phyloP scores from a whole-genome alignment of 169 alveolate species.

The Plasmodium fragile region DNA sequence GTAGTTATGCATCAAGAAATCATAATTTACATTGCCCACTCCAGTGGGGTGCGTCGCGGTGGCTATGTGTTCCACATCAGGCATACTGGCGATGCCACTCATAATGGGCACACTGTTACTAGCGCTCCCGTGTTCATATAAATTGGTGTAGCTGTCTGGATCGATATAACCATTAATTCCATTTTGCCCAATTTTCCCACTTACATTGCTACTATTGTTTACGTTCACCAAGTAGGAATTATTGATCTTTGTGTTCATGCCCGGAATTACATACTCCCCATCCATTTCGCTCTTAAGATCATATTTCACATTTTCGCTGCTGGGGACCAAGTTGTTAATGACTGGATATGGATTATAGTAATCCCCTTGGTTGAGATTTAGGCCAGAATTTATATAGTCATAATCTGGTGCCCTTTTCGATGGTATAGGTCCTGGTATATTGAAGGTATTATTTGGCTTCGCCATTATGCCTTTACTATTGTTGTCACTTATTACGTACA shows the following conservation, averaged over 20 bases:
- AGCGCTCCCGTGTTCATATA: constrained; percentile 12
- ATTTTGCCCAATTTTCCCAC: not conserved
- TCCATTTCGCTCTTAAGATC: constrained; percentile 12
- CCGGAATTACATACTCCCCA: not conserved
- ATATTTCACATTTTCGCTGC: constrained; percentile 8
- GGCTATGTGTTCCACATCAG: not conserved
- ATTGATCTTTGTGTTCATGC: constrained; percentile 22
- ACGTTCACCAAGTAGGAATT: constrained; percentile 9
- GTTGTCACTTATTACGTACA: constrained; percentile 21
- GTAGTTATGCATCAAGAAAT: constrained; percentile 24
- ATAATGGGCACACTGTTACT: not conserved
- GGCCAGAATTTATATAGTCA: constrained; percentile 32
- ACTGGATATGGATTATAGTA: constrained; percentile 14
- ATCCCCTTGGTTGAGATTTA: constrained; percentile 16
- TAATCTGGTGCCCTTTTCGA: constrained; percentile 9
- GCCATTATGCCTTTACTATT: constrained; percentile 4
- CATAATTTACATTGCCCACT: not conserved
- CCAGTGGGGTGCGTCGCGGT: not conserved
- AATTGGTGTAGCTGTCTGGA: constrained; percentile 7
- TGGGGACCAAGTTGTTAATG: constrained; percentile 1
- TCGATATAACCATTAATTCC: constrained; percentile 27
- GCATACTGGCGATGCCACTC: not conserved
- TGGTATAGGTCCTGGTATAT: constrained; percentile 13
- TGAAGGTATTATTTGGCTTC: constrained; percentile 29
- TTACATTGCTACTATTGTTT: not conserved